Base-by-base conservation (phyloP, 176 grass and related monocot species). In the Triticum dicoccoides region DNA sequence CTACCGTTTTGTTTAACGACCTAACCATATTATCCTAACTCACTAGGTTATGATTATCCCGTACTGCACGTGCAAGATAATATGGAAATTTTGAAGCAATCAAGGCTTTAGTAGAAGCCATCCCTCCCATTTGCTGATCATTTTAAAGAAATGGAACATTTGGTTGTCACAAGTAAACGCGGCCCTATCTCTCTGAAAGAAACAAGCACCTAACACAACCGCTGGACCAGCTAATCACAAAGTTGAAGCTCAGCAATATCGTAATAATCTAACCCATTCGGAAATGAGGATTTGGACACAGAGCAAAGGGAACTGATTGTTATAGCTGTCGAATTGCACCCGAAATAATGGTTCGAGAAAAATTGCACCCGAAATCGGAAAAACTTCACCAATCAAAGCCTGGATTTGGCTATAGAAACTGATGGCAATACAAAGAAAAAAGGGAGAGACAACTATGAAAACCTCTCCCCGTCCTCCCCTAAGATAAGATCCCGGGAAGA, bases 31-130 rank as follows among this genome's bases (percentile, higher is more conserved):
- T 56, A 65, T 74, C 47, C 5, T 23, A 59, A 66, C 9, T 12
- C 1, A 51, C 21, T 12, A 64, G 21, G 11, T 0, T 51, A 35
- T 38, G 42, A 61, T 59, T 61, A 24, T 20, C 13, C 32, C 7
- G 39, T 58, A 79, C 59, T 29, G 52, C 24, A 42, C 41, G 70
- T 29, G 32, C 30, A 27, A 21, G 6, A 47, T n/a, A 27, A 81
- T 12, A 76, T 41, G 15, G 8, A 62, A 73, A 87, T 71, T 77
- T 82, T 65, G 82, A 72, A 76, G 64, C 37, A 14, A 21, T 21
- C 30, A 41, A 77, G 51, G 63, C 52, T 77, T 76, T 18, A 17
- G 85, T 39, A 37, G 17, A 78, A 71, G 79, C 56, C 84, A 83
- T 38, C 62, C 71, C 14, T 37, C 38, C 38, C 69, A 47, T 17